phyloP scores from a whole-genome alignment of 2,329 filamentous ascomycete genomes.

The Phyllosticta capitalensis region DNA sequence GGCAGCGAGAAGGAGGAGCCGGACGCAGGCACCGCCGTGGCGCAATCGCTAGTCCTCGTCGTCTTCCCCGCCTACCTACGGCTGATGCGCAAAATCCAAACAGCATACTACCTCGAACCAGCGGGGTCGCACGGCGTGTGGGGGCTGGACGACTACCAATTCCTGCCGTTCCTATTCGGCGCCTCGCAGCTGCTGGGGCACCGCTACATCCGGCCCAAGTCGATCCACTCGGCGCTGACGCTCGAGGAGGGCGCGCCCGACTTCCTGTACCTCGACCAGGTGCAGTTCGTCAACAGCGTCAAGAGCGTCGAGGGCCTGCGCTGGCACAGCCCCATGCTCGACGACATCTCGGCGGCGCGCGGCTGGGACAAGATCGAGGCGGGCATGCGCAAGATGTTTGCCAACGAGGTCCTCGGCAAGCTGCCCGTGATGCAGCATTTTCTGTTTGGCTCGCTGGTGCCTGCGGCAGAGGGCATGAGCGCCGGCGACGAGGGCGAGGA shows the following conservation, averaged over 20 bases:
- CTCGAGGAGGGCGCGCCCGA: slow-evolving; percentile 78
- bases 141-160: slow-evolving; percentile 46
- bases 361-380: slow-evolving; percentile 87
- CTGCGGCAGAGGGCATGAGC: slow-evolving; percentile 74
- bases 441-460: slow-evolving; percentile 77
- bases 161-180: slow-evolving; percentile 44
- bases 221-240: slow-evolving; percentile 77
- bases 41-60: slow-evolving; percentile 55
- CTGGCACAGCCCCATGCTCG: slow-evolving; percentile 97
- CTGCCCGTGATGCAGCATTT: slow-evolving; percentile 99
- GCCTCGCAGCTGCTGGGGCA: slow-evolving; percentile 56
- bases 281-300: slow-evolving; percentile 87
- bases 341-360: slow-evolving; percentile 87
- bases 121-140: slow-evolving; percentile 44
- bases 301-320: slow-evolving; percentile 91
- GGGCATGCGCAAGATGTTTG: slow-evolving; percentile 96
- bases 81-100: slow-evolving; percentile 81
- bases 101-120: slow-evolving; percentile 91
- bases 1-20: not conserved
- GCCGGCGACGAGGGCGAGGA: slow-evolving; percentile 41
- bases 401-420: slow-evolving; percentile 84
- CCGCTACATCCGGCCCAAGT: slow-evolving; percentile 39
- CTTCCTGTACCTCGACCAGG: slow-evolving; percentile 86
- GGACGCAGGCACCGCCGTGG: slow-evolving; percentile 50
- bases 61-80: slow-evolving; percentile 75